Conservation (phyloP, 192 early-diverging fungal species). For the Obelidium mucronatum region DNA sequence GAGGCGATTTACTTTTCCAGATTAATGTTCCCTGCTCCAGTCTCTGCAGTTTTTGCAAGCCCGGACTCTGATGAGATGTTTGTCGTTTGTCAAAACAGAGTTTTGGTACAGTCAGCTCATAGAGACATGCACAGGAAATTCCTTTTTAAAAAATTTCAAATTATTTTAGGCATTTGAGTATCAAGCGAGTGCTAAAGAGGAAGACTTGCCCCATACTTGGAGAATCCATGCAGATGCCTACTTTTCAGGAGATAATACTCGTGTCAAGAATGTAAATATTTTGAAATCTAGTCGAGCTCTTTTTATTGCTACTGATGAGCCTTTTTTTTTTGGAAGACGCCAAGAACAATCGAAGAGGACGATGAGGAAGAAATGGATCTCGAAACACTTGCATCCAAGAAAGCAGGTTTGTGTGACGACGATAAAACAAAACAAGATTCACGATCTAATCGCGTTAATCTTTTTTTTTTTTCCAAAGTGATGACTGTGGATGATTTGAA, state of each 20-base stretch:
- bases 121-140: no score
- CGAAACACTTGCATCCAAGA: background rate
- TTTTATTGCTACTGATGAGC: no score
- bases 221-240: conserved; percentile 17
- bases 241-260: conserved; percentile 22
- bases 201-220: conserved; percentile 59
- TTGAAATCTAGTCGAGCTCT: background rate
- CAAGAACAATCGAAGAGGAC: background rate
- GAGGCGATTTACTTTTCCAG: conserved; percentile 67
- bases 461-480: conserved; percentile 17
- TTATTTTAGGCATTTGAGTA: conserved; percentile 48
- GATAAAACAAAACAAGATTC: background rate
- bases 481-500: conserved; percentile 56
- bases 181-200: conserved; percentile 54
- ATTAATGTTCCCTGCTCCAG: conserved; percentile 63
- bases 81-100: conserved; percentile 52
- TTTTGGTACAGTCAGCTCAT: no score
- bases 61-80: conserved; percentile 42
- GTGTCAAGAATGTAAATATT: conserved; percentile 16
- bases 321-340: no score
- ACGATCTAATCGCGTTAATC: background rate
- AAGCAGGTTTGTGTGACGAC: background rate
- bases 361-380: background rate
- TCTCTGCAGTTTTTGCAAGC: conserved; percentile 44
- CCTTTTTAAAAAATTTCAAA: no score